Conservation (phyloP, 345 rosid species). For the Lepidium sativum region DNA sequence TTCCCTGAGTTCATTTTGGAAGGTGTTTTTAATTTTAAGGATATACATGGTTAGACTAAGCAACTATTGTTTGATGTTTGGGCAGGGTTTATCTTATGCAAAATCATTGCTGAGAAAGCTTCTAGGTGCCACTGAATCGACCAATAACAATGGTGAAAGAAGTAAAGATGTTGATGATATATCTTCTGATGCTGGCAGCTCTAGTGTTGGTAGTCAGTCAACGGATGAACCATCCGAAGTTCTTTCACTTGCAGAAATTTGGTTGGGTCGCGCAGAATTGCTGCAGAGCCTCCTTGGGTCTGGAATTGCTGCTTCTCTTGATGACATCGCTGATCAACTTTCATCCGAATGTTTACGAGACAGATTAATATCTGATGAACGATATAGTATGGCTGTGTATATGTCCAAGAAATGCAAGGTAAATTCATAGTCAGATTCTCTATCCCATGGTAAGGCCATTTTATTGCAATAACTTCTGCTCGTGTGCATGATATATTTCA, state of each 20-base stretch:
- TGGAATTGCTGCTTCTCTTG: slow-evolving; percentile 91
- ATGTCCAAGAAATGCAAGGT: slow-evolving; percentile 98
- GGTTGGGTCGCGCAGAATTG: slow-evolving; percentile 95
- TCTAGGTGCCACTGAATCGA: slow-evolving; percentile 49
- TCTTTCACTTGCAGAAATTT: slow-evolving; percentile 54
- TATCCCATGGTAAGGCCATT: slow-evolving; percentile 9
- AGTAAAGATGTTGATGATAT: slow-evolving; percentile 76
- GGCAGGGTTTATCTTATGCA: slow-evolving; percentile 80
- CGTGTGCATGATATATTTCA: slow-evolving; percentile 28
- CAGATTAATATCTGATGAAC: slow-evolving; percentile 85
- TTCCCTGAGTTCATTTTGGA: not conserved
- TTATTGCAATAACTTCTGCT: slow-evolving; percentile 14
- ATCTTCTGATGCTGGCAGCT: slow-evolving; percentile 89
- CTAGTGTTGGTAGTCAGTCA: slow-evolving; percentile 76
- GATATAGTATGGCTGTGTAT: slow-evolving; percentile 96
- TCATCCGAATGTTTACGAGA: slow-evolving; percentile 78
- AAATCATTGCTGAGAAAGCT: slow-evolving; percentile 76
- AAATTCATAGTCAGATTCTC: slow-evolving; percentile 17
- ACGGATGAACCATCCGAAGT: slow-evolving; percentile 71
- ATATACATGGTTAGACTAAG: not conserved
- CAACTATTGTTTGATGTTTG: slow-evolving; percentile 10
- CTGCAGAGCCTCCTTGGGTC: slow-evolving; percentile 94
- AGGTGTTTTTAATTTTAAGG: not conserved
- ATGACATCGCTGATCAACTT: slow-evolving; percentile 80
- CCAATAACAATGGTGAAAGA: slow-evolving; percentile 48